A percentile compares a stretch with the other conserved stretches of the same genome.
Evolutionary conservation across 1,284 basidiomycete species (phyloP).

Genomic region (Ceratobasidium sp.): DNA sequence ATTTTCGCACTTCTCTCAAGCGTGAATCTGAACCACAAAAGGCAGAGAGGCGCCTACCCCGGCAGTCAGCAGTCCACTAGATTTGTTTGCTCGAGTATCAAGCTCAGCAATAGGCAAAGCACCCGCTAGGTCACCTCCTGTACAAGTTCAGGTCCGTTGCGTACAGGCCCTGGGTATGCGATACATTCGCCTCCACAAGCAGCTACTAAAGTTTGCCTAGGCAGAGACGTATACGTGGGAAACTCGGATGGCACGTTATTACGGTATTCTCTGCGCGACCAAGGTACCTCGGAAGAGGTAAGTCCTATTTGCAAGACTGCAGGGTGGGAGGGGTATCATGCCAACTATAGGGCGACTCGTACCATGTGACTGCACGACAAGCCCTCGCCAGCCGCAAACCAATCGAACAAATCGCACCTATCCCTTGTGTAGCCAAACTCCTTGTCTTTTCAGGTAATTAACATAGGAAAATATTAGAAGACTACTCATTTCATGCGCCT

Average conservation of each 20-base stretch:
- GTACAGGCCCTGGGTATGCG: conserved; percentile 45
- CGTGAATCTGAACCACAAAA: conserved; percentile 11
- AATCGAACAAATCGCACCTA: conserved; percentile 79
- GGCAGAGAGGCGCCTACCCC: conserved; percentile 38
- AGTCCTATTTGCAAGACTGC: conserved; percentile 14
- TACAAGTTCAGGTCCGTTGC: conserved; percentile 37
- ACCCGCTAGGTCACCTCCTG: conserved; percentile 20
- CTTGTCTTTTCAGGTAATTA: conserved; percentile 75
- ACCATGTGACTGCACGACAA: conserved; percentile 74
- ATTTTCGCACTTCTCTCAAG: conserved; percentile 10
- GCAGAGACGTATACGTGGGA: conserved; percentile 47
- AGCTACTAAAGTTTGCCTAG: conserved; percentile 18
- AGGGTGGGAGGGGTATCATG: not conserved
- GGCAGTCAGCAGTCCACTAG: conserved; percentile 40
- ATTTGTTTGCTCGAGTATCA: conserved; percentile 46
- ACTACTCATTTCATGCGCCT: not conserved
- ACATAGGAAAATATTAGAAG: not conserved
- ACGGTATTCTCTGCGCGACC: conserved; percentile 45
- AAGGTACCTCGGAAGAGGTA: conserved; percentile 38
- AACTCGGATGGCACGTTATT: conserved; percentile 47
- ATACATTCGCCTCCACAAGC: not conserved
- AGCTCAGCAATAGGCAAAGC: conserved; percentile 36
- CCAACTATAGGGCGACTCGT: conserved; percentile 67
- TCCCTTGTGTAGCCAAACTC: conserved; percentile 76
- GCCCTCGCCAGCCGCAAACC: conserved; percentile 69